Conservation (phyloP, 2,329 filamentous ascomycete species). For the Macrophomina phaseolina region DNA sequence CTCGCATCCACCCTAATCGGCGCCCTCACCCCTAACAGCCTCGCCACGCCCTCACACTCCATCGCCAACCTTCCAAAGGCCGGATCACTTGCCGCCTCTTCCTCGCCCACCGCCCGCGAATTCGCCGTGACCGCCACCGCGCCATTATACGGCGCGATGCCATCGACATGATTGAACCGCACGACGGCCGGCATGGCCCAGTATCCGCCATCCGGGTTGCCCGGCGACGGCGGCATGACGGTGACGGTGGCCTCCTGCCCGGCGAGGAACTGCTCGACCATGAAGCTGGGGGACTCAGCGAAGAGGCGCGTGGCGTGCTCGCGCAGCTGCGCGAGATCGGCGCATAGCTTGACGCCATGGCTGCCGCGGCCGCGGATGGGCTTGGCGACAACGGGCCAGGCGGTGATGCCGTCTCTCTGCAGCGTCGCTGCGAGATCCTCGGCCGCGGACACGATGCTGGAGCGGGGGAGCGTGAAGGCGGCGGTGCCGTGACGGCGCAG, state of each 20-base stretch:
- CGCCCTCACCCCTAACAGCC: slow-evolving; percentile 49
- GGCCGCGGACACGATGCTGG: slow-evolving; percentile 14
- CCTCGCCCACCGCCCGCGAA: slow-evolving; percentile 46
- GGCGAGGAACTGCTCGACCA: slow-evolving; percentile 56
- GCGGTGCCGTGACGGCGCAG: slow-evolving; percentile 41
- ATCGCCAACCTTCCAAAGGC: slow-evolving; percentile 41
- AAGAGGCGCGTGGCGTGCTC: slow-evolving; percentile 45
- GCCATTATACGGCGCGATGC: slow-evolving; percentile 58
- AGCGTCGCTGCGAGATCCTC: slow-evolving; percentile 30
- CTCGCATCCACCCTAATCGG: slow-evolving; percentile 56
- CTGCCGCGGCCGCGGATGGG: slow-evolving; percentile 57
- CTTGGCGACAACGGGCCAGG: slow-evolving; percentile 55
- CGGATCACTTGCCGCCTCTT: slow-evolving; percentile 41
- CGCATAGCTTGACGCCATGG: slow-evolving; percentile 57
- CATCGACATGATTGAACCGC: slow-evolving; percentile 55
- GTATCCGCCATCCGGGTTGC: slow-evolving; percentile 38
- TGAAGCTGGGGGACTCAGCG: slow-evolving; percentile 45
- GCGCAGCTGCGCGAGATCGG: slow-evolving; percentile 36
- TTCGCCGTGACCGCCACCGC: slow-evolving; percentile 56
- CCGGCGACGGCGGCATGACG: slow-evolving; percentile 54
- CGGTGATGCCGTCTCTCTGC: slow-evolving; percentile 29
- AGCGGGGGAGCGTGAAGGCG: slow-evolving; percentile 47
- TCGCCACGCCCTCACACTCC: slow-evolving; percentile 51
- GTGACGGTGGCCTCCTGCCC: slow-evolving; percentile 60
- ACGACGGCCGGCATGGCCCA: slow-evolving; percentile 54